Percentiles rank a stretch among this genome's conserved stretches.
Evolutionary conservation across 805 yeast species (phyloP).

Genomic region (Candida ortonii): DNA sequence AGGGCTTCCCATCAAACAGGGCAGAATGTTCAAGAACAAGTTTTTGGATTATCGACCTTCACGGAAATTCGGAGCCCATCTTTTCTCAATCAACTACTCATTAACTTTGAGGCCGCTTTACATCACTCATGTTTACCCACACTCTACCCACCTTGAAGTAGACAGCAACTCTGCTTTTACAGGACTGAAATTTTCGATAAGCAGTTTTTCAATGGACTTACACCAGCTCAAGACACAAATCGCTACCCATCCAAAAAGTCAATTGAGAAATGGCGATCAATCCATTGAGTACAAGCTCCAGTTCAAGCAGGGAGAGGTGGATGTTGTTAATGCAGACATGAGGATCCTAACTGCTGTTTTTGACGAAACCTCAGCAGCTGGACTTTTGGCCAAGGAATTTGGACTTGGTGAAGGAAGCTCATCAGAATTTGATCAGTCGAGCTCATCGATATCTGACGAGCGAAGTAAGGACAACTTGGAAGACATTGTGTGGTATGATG

Average conservation of each 20-base stretch:
- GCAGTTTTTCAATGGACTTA: conserved; percentile 56
- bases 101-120: conserved; percentile 71
- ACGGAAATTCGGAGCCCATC: conserved; percentile 32
- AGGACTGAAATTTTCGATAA: conserved; percentile 67
- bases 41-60: conserved; percentile 24
- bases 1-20: conserved; percentile 76
- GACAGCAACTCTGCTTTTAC: conserved; percentile 50
- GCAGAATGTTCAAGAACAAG: conserved; percentile 61
- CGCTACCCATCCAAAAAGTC: conserved; percentile 1
- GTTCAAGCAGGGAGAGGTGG: conserved; percentile 69
- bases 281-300: conserved; percentile 53
- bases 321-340: conserved; percentile 64
- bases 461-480: conserved; percentile 9
- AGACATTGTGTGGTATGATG: conserved; percentile 59
- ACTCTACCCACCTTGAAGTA: conserved; percentile 37
- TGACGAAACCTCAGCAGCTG: conserved; percentile 50
- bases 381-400: conserved; percentile 35
- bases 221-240: conserved; percentile 50
- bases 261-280: too few species aligned
- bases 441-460: conserved; percentile 16
- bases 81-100: conserved; percentile 76
- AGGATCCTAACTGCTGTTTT: conserved; percentile 64
- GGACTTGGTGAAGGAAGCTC: conserved; percentile 26
- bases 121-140: conserved; percentile 68
- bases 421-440: conserved; percentile 20